phyloP scores from a whole-genome alignment of 2,329 filamentous ascomycete species.

The Phaeophleospora eucalypticola region DNA sequence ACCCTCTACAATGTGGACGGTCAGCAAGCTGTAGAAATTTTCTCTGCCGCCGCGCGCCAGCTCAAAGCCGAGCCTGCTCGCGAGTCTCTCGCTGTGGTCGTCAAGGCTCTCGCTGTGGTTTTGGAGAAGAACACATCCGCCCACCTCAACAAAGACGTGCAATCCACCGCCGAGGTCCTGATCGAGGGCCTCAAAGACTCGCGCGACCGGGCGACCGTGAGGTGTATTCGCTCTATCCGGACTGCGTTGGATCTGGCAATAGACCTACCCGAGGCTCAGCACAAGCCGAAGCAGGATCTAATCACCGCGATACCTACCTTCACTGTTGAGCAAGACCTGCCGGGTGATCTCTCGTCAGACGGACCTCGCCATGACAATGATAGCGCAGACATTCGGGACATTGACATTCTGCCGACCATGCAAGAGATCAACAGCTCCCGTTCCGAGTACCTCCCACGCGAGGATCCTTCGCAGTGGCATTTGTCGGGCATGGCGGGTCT shows the following conservation, averaged over 20 bases:
- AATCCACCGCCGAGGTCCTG: slow-evolving; percentile 7
- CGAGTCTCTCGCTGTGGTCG: slow-evolving; percentile 1
- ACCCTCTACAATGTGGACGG: slow-evolving; percentile 9
- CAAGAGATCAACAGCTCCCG: slow-evolving; percentile 47
- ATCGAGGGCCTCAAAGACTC: slow-evolving; percentile 1
- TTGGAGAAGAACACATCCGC: slow-evolving; percentile 8
- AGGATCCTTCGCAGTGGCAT: slow-evolving; percentile 40
- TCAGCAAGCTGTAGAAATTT: slow-evolving; percentile 4
- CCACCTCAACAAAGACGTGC: slow-evolving; percentile 4
- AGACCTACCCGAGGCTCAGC: not conserved
- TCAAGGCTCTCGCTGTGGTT: slow-evolving; percentile 10
- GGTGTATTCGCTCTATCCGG: slow-evolving; percentile 9
- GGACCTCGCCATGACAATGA: slow-evolving; percentile 75
- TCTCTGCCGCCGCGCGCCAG: slow-evolving; percentile 2
- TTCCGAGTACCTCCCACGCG: slow-evolving; percentile 13
- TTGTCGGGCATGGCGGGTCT: slow-evolving; percentile 44
- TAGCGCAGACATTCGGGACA: slow-evolving; percentile 55
- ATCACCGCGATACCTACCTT: slow-evolving; percentile 7
- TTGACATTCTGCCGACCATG: slow-evolving; percentile 61
- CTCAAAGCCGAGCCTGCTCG: not conserved
- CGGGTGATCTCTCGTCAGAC: slow-evolving; percentile 28
- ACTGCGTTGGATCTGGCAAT: slow-evolving; percentile 5
- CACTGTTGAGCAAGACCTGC: slow-evolving; percentile 20
- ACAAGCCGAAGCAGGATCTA: too few relatives aligned
- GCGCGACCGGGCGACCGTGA: slow-evolving; percentile 2